A percentile compares a stretch with the other conserved stretches of the same genome.
Evolutionary conservation across 306 rosid genomes (phyloP).

Genomic region (Pterocarpus santalinus): DNA sequence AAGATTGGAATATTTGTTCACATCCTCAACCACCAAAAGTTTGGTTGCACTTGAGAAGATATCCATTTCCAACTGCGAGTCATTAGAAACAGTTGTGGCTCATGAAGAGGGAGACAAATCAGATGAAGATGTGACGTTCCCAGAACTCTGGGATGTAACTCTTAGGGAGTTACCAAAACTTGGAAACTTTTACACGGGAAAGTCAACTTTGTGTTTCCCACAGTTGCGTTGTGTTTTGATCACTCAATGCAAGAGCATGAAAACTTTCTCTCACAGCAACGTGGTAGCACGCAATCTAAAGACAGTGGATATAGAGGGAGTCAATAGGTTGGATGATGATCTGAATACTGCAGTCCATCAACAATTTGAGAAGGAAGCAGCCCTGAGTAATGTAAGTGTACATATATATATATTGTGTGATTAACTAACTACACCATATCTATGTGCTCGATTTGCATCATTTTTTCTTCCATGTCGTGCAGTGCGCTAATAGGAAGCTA

Average conservation of each 20-base stretch:
- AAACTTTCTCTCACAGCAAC: background rate
- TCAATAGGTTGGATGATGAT: background rate
- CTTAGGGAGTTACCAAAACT: background rate
- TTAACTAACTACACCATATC: too few species aligned
- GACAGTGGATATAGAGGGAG: background rate
- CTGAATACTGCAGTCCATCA: background rate
- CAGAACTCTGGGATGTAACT: background rate
- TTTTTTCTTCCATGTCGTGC: too few species aligned
- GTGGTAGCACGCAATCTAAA: background rate
- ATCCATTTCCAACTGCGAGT: background rate
- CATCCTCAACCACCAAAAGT: background rate
- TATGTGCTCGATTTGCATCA: too few species aligned
- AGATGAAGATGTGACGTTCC: background rate
- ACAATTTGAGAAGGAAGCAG: background rate
- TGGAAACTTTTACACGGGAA: background rate
- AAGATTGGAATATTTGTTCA: conserved; percentile 11
- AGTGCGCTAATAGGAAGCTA: too few species aligned
- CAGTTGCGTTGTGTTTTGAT: background rate
- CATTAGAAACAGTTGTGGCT: conserved; percentile 19
- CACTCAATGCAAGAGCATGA: background rate
- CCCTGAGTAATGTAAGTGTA: background rate
- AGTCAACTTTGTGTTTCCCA: background rate
- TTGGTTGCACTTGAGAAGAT: conserved; percentile 6
- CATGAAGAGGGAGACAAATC: background rate
- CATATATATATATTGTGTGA: too few species aligned